These are phyloP conservation scores for Komagataella ulmi DNA, from an alignment of 805 yeast genomes.

Conservation along the genomic window DNA sequence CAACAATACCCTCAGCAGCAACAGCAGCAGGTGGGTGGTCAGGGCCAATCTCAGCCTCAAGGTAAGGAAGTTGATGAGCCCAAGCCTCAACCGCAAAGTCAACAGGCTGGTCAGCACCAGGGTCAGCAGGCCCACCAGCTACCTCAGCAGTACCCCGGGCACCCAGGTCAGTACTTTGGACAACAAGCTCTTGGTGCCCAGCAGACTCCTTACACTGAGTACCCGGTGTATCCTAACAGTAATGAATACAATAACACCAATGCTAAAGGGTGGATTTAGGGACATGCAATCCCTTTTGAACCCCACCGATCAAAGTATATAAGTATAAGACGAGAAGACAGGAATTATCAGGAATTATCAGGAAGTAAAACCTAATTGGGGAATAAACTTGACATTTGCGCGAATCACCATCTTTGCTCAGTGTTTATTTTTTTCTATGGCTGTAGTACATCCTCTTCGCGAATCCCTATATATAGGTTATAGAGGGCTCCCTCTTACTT, in stretches of 20 bases:
- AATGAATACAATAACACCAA: conserved; percentile 1
- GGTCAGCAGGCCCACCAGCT: conserved; percentile 7
- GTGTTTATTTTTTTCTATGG: background rate
- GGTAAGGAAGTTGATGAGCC: conserved; percentile 11
- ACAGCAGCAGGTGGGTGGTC: conserved; percentile 5
- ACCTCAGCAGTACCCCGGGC: conserved; percentile 2
- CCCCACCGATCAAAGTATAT: background rate
- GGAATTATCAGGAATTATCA: background rate
- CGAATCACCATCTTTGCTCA: background rate
- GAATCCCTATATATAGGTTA: background rate
- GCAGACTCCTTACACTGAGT: conserved; percentile 3
- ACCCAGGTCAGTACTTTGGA: conserved; percentile 1
- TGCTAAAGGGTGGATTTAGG: background rate
- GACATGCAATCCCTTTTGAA: background rate
- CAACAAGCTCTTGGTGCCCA: conserved; percentile 1
- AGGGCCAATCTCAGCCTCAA: conserved; percentile 2
- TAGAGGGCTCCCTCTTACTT: background rate
- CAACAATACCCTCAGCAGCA: conserved; percentile 5
- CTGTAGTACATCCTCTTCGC: background rate
- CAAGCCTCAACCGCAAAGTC: conserved; percentile 4
- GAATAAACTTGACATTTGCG: background rate
- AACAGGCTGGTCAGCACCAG: conserved; percentile 5
- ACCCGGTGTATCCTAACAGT: background rate
- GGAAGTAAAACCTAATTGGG: background rate
- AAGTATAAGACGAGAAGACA: background rate